phyloP scores from a whole-genome alignment of 2,329 filamentous ascomycete species.

The Davidsoniella australis region DNA sequence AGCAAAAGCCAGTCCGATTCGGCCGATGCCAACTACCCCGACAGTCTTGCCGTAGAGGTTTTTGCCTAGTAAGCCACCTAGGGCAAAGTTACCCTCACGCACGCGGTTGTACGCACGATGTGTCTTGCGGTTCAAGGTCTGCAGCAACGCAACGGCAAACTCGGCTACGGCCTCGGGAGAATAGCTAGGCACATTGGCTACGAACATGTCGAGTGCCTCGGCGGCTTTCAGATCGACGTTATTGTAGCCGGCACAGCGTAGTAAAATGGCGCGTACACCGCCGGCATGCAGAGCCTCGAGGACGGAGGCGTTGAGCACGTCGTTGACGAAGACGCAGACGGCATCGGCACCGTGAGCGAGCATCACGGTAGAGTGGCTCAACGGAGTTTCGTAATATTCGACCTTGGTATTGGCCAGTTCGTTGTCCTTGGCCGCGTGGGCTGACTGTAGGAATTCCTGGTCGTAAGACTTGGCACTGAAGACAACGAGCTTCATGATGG shows the following conservation, averaged over 20 bases:
- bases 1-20: constrained; percentile 45
- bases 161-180: constrained; percentile 54
- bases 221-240: constrained; percentile 45
- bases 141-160: constrained; percentile 49
- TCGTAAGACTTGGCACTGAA: constrained; percentile 51
- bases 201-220: constrained; percentile 36
- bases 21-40: constrained; percentile 47
- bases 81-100: constrained; percentile 49
- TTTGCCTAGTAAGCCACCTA: constrained; percentile 44
- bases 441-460: constrained; percentile 33
- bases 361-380: constrained; percentile 36
- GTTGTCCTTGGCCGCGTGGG: constrained; percentile 21
- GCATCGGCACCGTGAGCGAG: constrained; percentile 36
- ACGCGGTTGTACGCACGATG: constrained; percentile 53
- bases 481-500: constrained; percentile 39
- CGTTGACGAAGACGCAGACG: constrained; percentile 54
- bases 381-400: constrained; percentile 39
- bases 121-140: constrained; percentile 50
- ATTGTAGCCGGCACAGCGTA: constrained; percentile 54
- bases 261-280: constrained; percentile 40
- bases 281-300: constrained; percentile 30
- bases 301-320: constrained; percentile 33
- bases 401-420: constrained; percentile 27
- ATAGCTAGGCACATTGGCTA: constrained; percentile 51
- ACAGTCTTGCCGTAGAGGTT: constrained; percentile 49